Base-by-base conservation (phyloP, 2,329 filamentous ascomycete species). In the Juglanconis oblonga region DNA sequence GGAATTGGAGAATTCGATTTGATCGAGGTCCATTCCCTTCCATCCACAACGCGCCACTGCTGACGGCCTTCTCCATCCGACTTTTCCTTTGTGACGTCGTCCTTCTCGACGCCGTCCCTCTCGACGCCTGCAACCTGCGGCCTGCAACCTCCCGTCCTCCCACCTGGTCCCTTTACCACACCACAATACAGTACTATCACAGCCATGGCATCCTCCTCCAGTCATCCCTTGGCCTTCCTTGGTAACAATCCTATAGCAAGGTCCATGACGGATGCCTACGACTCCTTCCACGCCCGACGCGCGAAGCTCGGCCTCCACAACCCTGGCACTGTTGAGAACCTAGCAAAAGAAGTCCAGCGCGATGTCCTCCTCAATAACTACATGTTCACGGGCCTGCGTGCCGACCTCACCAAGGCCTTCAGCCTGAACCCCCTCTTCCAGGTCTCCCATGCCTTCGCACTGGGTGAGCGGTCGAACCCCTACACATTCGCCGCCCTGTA, bases 351-450 rank as follows among this genome's bases (percentile, higher is more conserved):
- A 81, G 92, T 97, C 64, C 89, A 96, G 80, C 92, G 93, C 78
- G 93, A 97, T 84, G 93, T 97, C 69, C 89, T 98, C 74, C 87
- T 97, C 71, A 95, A 89, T 79, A 97, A 97, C 82, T 90, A 92
- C 76, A 96, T 95, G 87, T 98, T 99, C 82, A 90, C 91, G 49
- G 95, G 95, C 71, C 85, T 99, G 75, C 91, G 94, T 73, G 96
- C 94, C 75, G 95, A 99, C 77, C 82, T 98, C 74, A 97, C 92
- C 74, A 98, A 97, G 83, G 88, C 92, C 73, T 96, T 98, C 79
- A 95, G 92, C 83, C 86, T 96, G 75, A 86, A 88, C 60, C 95
- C 95, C 61, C 81, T 98, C 67, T 99, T 99, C 83, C 94, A 98
- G 79, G 90, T 97, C 69, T 97, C 94, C 66, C 95, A 99, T 80